These are phyloP conservation scores for Jaenimonas drosophilae DNA, from an alignment of 208 protist genomes.

Conservation along the genomic window DNA sequence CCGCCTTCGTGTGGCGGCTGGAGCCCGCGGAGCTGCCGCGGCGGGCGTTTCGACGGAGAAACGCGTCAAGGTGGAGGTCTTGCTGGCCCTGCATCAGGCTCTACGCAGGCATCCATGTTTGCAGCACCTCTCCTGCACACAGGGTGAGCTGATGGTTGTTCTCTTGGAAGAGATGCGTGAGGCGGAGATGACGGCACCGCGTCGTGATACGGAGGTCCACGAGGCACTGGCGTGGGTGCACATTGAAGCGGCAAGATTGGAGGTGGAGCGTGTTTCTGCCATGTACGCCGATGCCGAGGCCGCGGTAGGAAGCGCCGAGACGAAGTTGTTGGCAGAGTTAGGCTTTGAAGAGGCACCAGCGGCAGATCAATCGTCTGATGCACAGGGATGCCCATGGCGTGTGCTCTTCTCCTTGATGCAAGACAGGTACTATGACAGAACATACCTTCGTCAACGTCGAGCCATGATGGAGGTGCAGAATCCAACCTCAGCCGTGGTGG, in stretches of 20 bases:
- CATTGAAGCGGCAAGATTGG: conserved; percentile 35
- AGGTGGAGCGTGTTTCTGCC: conserved; percentile 52
- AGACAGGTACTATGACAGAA: not conserved
- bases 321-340: conserved; percentile 17
- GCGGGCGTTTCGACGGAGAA: too few relatives aligned
- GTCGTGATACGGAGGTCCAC: conserved; percentile 14
- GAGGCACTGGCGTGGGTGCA: conserved; percentile 45
- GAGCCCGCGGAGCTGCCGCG: too few relatives aligned
- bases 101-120: conserved; percentile 55
- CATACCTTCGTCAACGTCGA: conserved; percentile 6
- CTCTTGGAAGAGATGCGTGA: conserved; percentile 16
- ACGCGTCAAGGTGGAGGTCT: too few relatives aligned
- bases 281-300: conserved; percentile 24
- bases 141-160: conserved; percentile 11
- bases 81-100: conserved; percentile 52
- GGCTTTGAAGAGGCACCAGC: conserved; percentile 34
- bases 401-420: conserved; percentile 20
- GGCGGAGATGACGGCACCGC: conserved; percentile 5
- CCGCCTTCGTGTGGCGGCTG: too few relatives aligned
- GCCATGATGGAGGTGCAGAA: conserved; percentile 38
- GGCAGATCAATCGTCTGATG: conserved; percentile 27
- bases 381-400: conserved; percentile 69
- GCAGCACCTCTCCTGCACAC: conserved; percentile 7
- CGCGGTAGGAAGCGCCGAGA: conserved; percentile 5
- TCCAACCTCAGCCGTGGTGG: conserved; percentile 35